Conservation (phyloP, 306 rosid genomes). For the Cucurbita ficifolia region DNA sequence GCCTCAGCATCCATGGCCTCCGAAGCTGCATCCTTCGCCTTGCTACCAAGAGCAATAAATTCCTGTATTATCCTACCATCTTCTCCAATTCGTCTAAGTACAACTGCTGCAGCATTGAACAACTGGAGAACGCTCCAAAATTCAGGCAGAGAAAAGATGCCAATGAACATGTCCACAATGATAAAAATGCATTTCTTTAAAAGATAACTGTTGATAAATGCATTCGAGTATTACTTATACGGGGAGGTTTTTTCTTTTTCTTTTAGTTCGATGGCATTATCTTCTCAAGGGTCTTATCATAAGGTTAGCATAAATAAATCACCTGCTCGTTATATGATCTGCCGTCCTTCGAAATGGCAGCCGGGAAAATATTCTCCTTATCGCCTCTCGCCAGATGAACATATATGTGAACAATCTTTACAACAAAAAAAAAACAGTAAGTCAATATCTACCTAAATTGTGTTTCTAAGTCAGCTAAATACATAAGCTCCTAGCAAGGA, state of each 20-base stretch:
- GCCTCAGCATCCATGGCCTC: slow-evolving; percentile 96
- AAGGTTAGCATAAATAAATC: not conserved
- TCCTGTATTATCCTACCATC: slow-evolving; percentile 70
- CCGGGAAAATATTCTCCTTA: slow-evolving; percentile 56
- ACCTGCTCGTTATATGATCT: slow-evolving; percentile 96
- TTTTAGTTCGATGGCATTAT: not conserved
- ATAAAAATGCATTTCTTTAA: not conserved
- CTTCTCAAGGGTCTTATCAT: not conserved
- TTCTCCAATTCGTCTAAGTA: slow-evolving; percentile 73
- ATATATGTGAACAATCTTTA: slow-evolving; percentile 74
- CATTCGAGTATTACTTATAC: not conserved
- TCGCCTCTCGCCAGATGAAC: slow-evolving; percentile 93
- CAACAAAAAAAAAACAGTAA: slow-evolving; percentile 6
- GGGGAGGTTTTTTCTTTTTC: not conserved
- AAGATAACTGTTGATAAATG: not conserved
- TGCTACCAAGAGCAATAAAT: slow-evolving; percentile 68
- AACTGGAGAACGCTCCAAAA: slow-evolving; percentile 36
- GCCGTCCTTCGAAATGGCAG: slow-evolving; percentile 93
- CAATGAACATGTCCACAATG: not conserved
- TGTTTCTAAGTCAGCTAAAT: not conserved
- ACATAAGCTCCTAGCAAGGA: not conserved
- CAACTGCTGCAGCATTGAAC: slow-evolving; percentile 81
- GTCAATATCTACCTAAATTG: not conserved
- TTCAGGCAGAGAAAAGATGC: not conserved
- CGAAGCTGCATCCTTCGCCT: slow-evolving; percentile 84